Conservation (phyloP, 805 yeast genomes). For the Pichia membranifaciens region DNA sequence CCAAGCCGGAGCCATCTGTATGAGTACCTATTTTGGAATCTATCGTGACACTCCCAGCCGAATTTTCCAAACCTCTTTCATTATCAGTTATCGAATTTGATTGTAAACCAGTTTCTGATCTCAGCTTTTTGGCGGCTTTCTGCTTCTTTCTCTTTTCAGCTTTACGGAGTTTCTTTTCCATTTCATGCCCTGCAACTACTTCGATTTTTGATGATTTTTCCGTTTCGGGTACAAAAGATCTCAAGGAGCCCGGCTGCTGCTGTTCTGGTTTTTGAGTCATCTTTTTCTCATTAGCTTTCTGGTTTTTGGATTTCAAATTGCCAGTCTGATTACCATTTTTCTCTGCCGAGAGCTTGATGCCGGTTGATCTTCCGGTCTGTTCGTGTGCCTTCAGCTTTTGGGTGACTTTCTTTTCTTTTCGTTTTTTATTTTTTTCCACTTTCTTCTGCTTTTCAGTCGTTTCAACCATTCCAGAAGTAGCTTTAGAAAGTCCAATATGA, state of each 20-base stretch:
- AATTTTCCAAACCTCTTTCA: no score
- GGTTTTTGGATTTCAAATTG: no score
- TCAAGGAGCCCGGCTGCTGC: no score
- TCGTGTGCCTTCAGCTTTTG: background rate
- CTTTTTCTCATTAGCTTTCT: no score
- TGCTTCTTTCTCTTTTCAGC: conserved; percentile 1
- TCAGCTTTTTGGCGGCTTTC: background rate
- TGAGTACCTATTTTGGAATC: no score
- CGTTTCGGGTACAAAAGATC: no score
- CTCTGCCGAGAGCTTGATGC: background rate
- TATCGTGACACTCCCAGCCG: no score
- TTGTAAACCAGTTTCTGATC: background rate
- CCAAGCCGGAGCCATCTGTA: background rate
- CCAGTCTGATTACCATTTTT: no score
- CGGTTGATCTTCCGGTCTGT: background rate
- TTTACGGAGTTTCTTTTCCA: background rate
- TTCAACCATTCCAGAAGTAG: background rate
- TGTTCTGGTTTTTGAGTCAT: no score
- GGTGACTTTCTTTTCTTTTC: background rate
- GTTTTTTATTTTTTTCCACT: background rate
- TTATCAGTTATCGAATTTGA: no score
- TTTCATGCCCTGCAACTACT: background rate
- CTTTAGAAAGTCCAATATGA: no score
- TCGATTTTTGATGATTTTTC: background rate
- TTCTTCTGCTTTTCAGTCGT: background rate